Conservation (phyloP, 257 asterid genomes). For the Plantago ovata region DNA sequence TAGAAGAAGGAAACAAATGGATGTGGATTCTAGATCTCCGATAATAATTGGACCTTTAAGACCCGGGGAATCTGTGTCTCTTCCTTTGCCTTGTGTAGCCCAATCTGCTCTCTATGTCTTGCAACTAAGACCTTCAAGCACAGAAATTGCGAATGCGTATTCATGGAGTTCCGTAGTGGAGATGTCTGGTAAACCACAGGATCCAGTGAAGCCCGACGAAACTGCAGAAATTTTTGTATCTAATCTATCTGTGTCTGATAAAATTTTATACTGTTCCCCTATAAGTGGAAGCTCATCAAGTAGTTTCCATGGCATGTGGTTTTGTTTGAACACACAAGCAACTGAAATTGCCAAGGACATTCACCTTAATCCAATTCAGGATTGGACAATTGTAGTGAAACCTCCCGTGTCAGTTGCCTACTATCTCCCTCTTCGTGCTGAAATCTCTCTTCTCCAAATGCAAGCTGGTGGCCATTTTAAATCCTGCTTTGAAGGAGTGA, state of each 20-base stretch:
- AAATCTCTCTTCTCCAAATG: slow-evolving; percentile 88
- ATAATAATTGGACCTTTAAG: slow-evolving; percentile 60
- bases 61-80: slow-evolving; percentile 69
- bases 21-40: slow-evolving; percentile 35
- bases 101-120: slow-evolving; percentile 52
- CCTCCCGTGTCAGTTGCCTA: slow-evolving; percentile 74
- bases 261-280: slow-evolving; percentile 63
- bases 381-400: slow-evolving; percentile 76
- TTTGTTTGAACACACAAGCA: slow-evolving; percentile 76
- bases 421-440: slow-evolving; percentile 85
- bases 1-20: slow-evolving; percentile 53
- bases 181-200: slow-evolving; percentile 44
- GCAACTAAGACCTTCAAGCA: slow-evolving; percentile 60
- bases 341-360: slow-evolving; percentile 73
- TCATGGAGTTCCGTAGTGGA: slow-evolving; percentile 79
- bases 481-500: slow-evolving; percentile 70
- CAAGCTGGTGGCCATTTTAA: slow-evolving; percentile 78
- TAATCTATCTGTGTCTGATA: slow-evolving; percentile 57
- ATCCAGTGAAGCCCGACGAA: slow-evolving; percentile 36
- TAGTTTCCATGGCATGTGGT: slow-evolving; percentile 65
- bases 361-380: slow-evolving; percentile 65
- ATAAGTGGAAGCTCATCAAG: slow-evolving; percentile 66
- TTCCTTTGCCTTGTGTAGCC: slow-evolving; percentile 74
- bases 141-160: slow-evolving; percentile 42
- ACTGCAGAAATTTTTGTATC: slow-evolving; percentile 61